Conservation (phyloP, 1,284 basidiomycete species). For the Cystobasidium slooffiae region DNA sequence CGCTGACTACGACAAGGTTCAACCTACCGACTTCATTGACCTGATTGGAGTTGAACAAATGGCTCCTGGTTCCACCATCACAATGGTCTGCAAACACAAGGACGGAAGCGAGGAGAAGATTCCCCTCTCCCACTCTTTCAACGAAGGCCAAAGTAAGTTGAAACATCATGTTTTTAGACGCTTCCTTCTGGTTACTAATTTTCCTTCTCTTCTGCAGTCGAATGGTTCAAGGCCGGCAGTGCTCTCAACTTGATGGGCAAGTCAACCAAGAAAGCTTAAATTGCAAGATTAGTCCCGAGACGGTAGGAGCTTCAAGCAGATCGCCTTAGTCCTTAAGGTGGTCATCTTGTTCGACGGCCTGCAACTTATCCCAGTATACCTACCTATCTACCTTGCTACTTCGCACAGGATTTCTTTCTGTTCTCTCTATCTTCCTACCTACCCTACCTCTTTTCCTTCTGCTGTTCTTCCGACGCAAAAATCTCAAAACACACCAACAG, state of each 20-base stretch:
- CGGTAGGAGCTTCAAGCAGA: no score
- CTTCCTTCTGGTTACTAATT: neutral
- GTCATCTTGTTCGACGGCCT: no score
- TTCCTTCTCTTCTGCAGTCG: conserved; percentile 26
- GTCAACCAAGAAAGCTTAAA: conserved; percentile 9
- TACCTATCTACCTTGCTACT: no score
- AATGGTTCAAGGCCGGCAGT: conserved; percentile 47
- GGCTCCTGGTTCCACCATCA: conserved; percentile 84
- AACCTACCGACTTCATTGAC: conserved; percentile 78
- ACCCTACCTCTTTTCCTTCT: neutral
- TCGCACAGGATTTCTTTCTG: no score
- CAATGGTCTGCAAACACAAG: conserved; percentile 75
- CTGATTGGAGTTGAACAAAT: conserved; percentile 82
- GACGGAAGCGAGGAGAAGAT: conserved; percentile 65
- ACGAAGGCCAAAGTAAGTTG: conserved; percentile 46
- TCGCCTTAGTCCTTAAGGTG: no score
- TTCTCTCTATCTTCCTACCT: no score
- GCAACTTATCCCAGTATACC: no score
- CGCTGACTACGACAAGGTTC: conserved; percentile 87
- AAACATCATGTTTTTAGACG: neutral
- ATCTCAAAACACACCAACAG: neutral
- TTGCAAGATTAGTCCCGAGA: no score
- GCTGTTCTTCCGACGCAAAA: neutral
- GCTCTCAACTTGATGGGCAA: conserved; percentile 48
- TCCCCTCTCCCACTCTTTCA: conserved; percentile 51